Evolutionary conservation across 768 basidiomycete species (phyloP).

Genomic region (Chalciporus piperatus): DNA sequence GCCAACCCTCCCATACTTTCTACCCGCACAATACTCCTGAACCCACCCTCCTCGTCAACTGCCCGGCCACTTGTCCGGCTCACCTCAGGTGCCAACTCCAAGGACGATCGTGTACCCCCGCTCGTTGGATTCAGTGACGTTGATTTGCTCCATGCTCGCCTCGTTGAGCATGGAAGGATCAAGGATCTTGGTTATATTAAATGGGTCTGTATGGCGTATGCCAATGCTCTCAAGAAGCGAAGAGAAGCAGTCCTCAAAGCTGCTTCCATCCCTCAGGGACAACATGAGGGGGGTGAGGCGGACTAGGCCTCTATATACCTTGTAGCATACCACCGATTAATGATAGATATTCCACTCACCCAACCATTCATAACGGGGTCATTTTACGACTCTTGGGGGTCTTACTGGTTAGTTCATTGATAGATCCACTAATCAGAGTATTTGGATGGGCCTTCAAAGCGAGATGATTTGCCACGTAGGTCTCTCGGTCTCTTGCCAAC

Average conservation of each 20-base stretch:
- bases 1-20: conserved; percentile 51
- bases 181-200: conserved; percentile 65
- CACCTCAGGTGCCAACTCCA: conserved; percentile 52
- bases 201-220: conserved; percentile 72
- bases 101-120: conserved; percentile 81
- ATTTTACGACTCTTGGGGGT: no score
- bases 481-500: no score
- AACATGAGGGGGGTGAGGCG: neutral
- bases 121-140: conserved; percentile 73
- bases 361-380: neutral
- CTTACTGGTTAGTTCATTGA: no score
- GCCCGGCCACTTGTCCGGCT: conserved; percentile 70
- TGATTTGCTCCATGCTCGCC: conserved; percentile 72
- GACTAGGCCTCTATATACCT: conserved; percentile 7
- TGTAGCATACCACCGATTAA: neutral
- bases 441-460: no score
- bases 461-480: no score
- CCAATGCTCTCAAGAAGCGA: conserved; percentile 60
- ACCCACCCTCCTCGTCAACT: conserved; percentile 5
- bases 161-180: conserved; percentile 45
- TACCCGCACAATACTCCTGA: conserved; percentile 51
- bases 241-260: conserved; percentile 41
- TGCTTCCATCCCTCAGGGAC: neutral
- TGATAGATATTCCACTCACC: neutral
- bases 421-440: no score